Conservation (phyloP, 768 basidiomycete species). For the Serendipita sp. region DNA sequence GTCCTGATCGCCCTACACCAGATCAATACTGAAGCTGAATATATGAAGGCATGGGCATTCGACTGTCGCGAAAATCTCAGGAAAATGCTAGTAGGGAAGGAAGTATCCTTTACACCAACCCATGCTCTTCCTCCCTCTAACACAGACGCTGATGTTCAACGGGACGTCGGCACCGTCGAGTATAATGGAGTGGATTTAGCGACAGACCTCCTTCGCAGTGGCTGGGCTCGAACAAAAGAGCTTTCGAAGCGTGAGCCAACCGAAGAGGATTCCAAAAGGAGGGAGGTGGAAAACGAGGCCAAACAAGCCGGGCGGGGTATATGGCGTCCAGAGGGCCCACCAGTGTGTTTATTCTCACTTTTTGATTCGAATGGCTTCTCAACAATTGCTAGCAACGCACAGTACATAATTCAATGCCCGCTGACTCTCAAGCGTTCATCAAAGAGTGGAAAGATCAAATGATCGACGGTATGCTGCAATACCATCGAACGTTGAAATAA, state of each 20-base stretch:
- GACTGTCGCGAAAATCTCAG: constrained; percentile 89
- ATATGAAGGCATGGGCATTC: constrained; percentile 65
- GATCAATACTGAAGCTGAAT: background rate
- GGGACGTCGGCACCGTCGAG: constrained; percentile 67
- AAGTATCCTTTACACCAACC: constrained; percentile 66
- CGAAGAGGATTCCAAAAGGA: constrained; percentile 57
- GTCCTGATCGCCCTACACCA: constrained; percentile 9
- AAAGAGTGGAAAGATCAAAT: constrained; percentile 82
- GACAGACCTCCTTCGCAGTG: constrained; percentile 61
- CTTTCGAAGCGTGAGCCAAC: constrained; percentile 57
- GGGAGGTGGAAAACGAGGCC: constrained; percentile 63
- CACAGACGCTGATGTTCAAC: constrained; percentile 42
- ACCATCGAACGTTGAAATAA: background rate
- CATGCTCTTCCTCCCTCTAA: constrained; percentile 53
- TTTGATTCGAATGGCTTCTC: constrained; percentile 3
- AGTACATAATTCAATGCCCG: constrained; percentile 77
- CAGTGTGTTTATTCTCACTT: constrained; percentile 25
- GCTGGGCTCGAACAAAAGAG: constrained; percentile 93
- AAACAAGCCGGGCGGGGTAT: constrained; percentile 59
- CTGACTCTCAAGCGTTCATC: constrained; percentile 77
- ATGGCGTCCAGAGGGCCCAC: constrained; percentile 71
- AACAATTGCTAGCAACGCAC: constrained; percentile 33
- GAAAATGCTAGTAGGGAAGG: constrained; percentile 72
- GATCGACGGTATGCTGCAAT: constrained; percentile 49
- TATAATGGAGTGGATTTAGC: constrained; percentile 57